Base-by-base conservation (phyloP, 768 basidiomycete species). In the Mycena leptocephala region DNA sequence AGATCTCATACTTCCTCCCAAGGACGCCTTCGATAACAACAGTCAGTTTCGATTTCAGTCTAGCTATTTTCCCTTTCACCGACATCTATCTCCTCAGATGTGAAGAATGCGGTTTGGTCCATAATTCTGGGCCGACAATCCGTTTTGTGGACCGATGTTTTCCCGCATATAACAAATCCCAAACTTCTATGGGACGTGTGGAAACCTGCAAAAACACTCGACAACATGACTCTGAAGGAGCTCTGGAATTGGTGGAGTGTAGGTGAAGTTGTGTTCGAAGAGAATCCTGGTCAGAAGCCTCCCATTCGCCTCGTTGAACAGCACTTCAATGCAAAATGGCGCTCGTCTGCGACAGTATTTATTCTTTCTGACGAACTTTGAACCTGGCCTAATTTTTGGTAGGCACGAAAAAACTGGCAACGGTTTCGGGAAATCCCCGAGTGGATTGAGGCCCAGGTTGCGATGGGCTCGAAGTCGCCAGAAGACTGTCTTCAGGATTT, bases 361-460 rank as follows among this genome's bases (percentile, higher is more conserved):
- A 18, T 41, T 41, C 13, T 41, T 41, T 41, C 18, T 13, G 13
- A 41, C 18, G 13, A 41, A 18, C 11, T 41, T 41, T 10, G 39
- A 41, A 10, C 18, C 13, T 13, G 39, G 39, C 39, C 18, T 41
- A 41, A 41, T 41, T 41, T 41, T 28, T 59, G 2, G 11, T 32
- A 72, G 71, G 61, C 71, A 32, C 43, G 71, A 7, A 75, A 75
- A 41, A 61, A 37, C 7, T 75, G 58, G 56, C 28, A 75, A 39
- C 68, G 69, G 22, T 71, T 70, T 39, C 68, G 62, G 13, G 74
- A 75, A 51, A 75, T 75, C 18, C 69, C 74, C 16, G 74, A 75
- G 37, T 75, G 48, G 33, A 75, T 75, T 58, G 68, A 75, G 30
- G 13, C 4, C n/a, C n/a, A 74, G 33, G 26, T 58, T 26, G 30